Conservation (phyloP, 2,329 filamentous ascomycete species). For the Talaromyces funiculosus region DNA sequence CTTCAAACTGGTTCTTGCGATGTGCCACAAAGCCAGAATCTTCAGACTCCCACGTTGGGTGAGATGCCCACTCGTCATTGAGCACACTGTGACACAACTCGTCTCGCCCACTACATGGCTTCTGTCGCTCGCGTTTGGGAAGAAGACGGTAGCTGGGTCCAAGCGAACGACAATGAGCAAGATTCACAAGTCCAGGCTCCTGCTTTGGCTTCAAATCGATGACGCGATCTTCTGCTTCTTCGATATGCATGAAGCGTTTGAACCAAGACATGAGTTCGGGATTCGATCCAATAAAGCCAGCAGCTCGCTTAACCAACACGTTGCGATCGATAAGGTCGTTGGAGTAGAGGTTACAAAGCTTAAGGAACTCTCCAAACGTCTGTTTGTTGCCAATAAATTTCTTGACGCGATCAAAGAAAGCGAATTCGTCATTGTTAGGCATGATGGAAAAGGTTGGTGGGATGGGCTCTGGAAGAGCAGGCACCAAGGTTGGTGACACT, state of each 20-base stretch:
- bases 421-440: constrained; percentile 78
- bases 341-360: constrained; percentile 92
- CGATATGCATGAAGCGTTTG: constrained; percentile 71
- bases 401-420: constrained; percentile 94
- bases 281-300: constrained; percentile 80
- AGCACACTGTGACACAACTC: constrained; percentile 89
- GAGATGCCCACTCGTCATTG: constrained; percentile 97
- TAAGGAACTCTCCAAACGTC: constrained; percentile 90
- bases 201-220: constrained; percentile 73
- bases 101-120: constrained; percentile 88
- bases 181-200: constrained; percentile 71
- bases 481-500: constrained; percentile 81
- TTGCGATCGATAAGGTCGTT: constrained; percentile 86
- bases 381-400: constrained; percentile 92
- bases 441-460: constrained; percentile 66
- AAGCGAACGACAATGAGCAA: constrained; percentile 92
- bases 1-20: constrained; percentile 91
- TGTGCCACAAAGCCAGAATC: constrained; percentile 97
- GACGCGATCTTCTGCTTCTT: constrained; percentile 66
- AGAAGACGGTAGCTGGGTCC: constrained; percentile 92
- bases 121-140: constrained; percentile 82
- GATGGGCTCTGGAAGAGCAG: constrained; percentile 80
- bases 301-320: constrained; percentile 74
- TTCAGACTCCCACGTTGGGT: constrained; percentile 97
- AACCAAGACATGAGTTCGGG: constrained; percentile 85